Evolutionary conservation across 768 basidiomycete genomes (phyloP), one percentile per base, ranked within the genome.

Genomic region (Serendipita sp.): DNA sequence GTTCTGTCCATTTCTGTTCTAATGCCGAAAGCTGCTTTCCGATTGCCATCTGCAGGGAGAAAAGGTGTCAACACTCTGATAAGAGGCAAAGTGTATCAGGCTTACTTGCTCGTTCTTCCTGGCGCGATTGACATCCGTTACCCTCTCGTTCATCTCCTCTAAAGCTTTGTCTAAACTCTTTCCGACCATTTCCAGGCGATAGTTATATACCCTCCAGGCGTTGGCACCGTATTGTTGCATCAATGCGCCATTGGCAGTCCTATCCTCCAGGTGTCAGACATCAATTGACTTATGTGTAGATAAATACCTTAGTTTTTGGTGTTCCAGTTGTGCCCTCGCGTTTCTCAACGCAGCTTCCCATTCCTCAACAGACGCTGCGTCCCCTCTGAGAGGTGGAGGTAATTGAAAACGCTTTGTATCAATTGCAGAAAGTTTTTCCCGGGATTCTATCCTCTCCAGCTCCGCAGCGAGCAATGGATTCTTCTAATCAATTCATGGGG

Each of bases 131-230:
- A 98, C 79, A 65, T 89, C 89, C 0, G 88, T 85, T 0, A 89
- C 89, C 60, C 85, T 72, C 71, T 90, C 81, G 72, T 86, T 86
- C 66, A 93, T 68, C 68, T 87, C 83, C 70, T 91, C 92, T n/a
- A 89, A 73, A 8, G 83, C 77, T 67, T 78, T 79, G 73, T 92
- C 91, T 5, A 83, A 76, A 66, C 83, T 81, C 69, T 85, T 86
- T 5, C 86, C 83, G 38, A 86, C 83, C 30, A 83, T 80, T 72
- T 95, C 92, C 28, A 93, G 76, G 37, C 89, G 78, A 70, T 92
- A 92, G 74, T 97, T 98, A 71, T 90, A 85, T 74, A 93, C 84
- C 67, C 88, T 83, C 88, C 90, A 95, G 11, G 89, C 87, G 76
- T 98, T 97, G 16, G 86, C 76, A 2, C 89, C 95, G 70, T 95